phyloP scores from a whole-genome alignment of 306 rosid genomes.

The Acacia confusa region DNA sequence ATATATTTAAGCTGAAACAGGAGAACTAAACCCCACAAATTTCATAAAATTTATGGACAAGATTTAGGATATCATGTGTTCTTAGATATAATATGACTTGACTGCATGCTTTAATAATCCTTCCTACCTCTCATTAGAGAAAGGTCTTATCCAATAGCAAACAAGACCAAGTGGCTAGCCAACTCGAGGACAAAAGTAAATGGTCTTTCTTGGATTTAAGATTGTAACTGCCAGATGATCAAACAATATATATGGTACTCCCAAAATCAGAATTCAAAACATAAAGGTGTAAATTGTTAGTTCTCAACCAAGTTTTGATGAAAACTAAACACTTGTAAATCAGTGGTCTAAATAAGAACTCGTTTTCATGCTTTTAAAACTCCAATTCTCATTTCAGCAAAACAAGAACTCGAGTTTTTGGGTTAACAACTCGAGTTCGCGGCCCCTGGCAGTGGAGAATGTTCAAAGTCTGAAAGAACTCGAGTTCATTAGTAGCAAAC shows the following conservation, averaged over 20 bases:
- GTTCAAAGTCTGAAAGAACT: no score
- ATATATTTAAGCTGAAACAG: not conserved
- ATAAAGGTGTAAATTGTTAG: no score
- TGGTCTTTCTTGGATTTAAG: not conserved
- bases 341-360: no score
- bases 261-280: not conserved
- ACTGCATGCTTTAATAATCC: not conserved
- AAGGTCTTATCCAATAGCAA: not conserved
- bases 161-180: not conserved
- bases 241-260: not conserved
- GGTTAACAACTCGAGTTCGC: no score
- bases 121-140: conserved; percentile 10
- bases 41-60: not conserved
- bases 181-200: not conserved
- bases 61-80: not conserved
- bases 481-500: no score
- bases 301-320: no score
- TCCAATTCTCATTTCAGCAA: no score
- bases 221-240: not conserved
- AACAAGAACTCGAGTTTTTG: no score
- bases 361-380: no score
- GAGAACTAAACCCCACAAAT: not conserved
- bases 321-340: no score
- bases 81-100: not conserved
- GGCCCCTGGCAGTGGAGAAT: no score